phyloP scores from a whole-genome alignment of 805 yeast genomes.

The Groenewaldozyma tartarivorans region DNA sequence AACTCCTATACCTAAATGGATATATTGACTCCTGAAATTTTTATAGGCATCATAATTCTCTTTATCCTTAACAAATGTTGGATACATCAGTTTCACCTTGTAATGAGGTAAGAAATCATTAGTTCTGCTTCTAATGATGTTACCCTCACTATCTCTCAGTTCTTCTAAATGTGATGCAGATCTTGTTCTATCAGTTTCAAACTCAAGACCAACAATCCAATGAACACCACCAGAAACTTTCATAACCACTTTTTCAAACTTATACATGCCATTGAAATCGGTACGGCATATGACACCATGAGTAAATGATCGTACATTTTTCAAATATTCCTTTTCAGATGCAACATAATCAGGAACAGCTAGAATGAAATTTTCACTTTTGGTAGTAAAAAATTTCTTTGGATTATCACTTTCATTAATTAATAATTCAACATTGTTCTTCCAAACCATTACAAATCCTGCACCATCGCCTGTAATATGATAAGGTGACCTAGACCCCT shows the following conservation, averaged over 20 bases:
- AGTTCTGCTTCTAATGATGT: slow-evolving; percentile 32
- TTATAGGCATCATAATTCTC: slow-evolving; percentile 65
- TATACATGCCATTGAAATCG: slow-evolving; percentile 17
- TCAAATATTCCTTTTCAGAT: slow-evolving; percentile 23
- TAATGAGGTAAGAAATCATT: slow-evolving; percentile 50
- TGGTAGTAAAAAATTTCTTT: slow-evolving; percentile 51
- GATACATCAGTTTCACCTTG: slow-evolving; percentile 51
- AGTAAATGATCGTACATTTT: slow-evolving; percentile 21
- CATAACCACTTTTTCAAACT: slow-evolving; percentile 41
- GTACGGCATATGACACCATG: slow-evolving; percentile 22
- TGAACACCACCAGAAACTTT: slow-evolving; percentile 55
- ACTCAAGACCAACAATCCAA: slow-evolving; percentile 71
- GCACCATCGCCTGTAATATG: slow-evolving; percentile 53
- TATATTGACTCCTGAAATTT: slow-evolving; percentile 72
- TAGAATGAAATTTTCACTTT: slow-evolving; percentile 53
- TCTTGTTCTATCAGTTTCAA: slow-evolving; percentile 45
- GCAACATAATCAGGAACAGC: slow-evolving; percentile 70
- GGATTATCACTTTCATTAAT: slow-evolving; percentile 65
- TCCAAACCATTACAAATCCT: slow-evolving; percentile 72
- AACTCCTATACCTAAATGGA: slow-evolving; percentile 60
- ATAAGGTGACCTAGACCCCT: slow-evolving; percentile 78
- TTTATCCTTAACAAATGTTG: slow-evolving; percentile 38
- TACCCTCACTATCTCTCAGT: slow-evolving; percentile 22
- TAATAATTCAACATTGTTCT: slow-evolving; percentile 46
- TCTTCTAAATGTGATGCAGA: slow-evolving; percentile 10